These are phyloP conservation scores for Colletotrichum sansevieriae DNA, from an alignment of 2,329 filamentous ascomycete species.

Conservation along the genomic window DNA sequence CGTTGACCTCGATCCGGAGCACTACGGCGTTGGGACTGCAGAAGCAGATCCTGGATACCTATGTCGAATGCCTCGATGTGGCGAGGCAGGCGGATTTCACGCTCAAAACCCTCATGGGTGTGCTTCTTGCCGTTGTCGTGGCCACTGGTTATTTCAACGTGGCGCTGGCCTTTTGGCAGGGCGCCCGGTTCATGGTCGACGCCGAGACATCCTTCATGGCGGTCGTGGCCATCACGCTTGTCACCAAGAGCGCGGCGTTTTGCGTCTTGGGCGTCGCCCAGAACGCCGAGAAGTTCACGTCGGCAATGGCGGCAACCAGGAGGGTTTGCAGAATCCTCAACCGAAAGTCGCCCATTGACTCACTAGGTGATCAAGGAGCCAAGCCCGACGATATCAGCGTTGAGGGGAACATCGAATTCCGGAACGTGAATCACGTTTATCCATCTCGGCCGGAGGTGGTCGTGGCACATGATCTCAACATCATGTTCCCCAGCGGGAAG, in stretches of 20 bases:
- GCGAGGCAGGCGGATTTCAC: too few species aligned
- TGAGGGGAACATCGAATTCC: conserved; percentile 64
- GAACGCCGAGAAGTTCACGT: too few species aligned
- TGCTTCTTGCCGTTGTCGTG: too few species aligned
- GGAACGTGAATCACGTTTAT: conserved; percentile 74
- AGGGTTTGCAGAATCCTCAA: too few species aligned
- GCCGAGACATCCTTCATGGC: conserved; percentile 41
- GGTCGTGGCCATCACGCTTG: conserved; percentile 44
- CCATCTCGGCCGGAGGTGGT: conserved; percentile 75
- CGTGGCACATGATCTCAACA: conserved; percentile 72
- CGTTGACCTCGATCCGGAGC: too few species aligned
- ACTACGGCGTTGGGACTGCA: too few species aligned
- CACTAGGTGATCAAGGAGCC: conserved; percentile 35
- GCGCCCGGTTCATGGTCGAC: conserved; percentile 53
- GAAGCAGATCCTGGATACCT: too few species aligned
- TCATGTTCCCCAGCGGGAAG: conserved; percentile 73
- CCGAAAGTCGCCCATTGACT: too few species aligned
- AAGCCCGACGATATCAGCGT: conserved; percentile 2
- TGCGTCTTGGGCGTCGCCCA: too few species aligned
- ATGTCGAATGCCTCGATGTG: too few species aligned
- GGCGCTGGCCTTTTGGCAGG: conserved; percentile 46
- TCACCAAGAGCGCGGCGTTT: conserved; percentile 40
- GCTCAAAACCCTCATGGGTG: too few species aligned
- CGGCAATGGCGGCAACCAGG: too few species aligned
- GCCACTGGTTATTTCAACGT: conserved; percentile 46